Evolutionary conservation across 2,329 filamentous ascomycete genomes (phyloP), one percentile per base, ranked within the genome.

Genomic region (Alternaria postmessia): DNA sequence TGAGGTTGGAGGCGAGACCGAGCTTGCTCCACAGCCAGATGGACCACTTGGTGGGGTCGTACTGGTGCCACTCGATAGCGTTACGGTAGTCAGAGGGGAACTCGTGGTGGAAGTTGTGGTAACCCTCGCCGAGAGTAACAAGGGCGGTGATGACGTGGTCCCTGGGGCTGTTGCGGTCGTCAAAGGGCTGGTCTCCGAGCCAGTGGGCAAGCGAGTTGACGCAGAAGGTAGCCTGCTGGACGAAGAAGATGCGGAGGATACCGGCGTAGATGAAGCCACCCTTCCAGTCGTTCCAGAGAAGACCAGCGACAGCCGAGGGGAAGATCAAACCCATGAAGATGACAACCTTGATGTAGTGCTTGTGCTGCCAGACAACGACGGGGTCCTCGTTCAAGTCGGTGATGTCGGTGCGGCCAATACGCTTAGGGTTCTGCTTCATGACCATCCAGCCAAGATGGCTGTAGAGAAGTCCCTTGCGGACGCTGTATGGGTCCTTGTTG

Each of bases 361-460:
- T 80, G 76, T 84, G 82, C 65, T 84, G 82, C 77, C 78, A 84
- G 59, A 82, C 79, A 55, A 84, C 82, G 42, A 84, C 77, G 36
- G 80, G 76, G 68, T 84, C 82, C 49, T 84, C 82, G 75, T 84
- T 84, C 57, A 84, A 68, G 61, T 84, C 82, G 62, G 80, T 80
- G 66, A 84, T 84, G 65, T 84, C 82, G 60, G 81, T 83, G 58
- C 82, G 81, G 73, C 82, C 82, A 53, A 83, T 81, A 14, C 81
- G 78, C 80, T 84, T 84, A 62, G 81, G 82, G 78, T 84, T 83
- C 75, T 84, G 82, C 78, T 83, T 84, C 82, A 84, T 84, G 64
- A 84, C 76, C 81, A 84, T 84, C 82, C 82, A 84, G 60, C 82
- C 82, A 30, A 84, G 71, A 66, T 84, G 82, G 38, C 81, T 83